A percentile compares a stretch with the other conserved stretches of the same genome.
Conservation (phyloP, 352 stramenopile species). For the Globisporangium parvum region DNA sequence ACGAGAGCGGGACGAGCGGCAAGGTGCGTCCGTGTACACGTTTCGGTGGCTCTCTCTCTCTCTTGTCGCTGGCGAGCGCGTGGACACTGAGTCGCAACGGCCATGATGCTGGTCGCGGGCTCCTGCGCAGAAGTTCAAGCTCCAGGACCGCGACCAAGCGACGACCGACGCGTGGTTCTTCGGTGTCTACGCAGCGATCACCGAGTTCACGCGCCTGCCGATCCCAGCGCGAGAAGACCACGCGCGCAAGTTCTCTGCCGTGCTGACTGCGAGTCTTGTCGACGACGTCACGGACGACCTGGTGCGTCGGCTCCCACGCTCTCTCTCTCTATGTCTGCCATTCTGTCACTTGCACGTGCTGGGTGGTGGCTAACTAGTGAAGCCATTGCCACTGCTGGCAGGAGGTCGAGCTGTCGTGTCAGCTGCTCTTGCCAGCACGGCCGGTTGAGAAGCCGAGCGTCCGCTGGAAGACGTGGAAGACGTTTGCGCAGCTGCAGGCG, state of each 20-base stretch:
- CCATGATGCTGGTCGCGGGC: neutral
- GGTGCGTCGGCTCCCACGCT: constrained; percentile 9
- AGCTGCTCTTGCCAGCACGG: constrained; percentile 45
- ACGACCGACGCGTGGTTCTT: constrained; percentile 79
- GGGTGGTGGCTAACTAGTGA: constrained; percentile 3
- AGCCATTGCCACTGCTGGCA: constrained; percentile 5
- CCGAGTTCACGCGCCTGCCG: constrained; percentile 42
- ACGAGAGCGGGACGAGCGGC: constrained; percentile 27
- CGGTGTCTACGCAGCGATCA: constrained; percentile 68
- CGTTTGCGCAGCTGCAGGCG: constrained; percentile 49
- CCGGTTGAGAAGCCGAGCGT: constrained; percentile 61
- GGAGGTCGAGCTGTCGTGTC: constrained; percentile 73
- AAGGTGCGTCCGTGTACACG: constrained; percentile 28
- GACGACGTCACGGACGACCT: constrained; percentile 57
- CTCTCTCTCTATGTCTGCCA: neutral
- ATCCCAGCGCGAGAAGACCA: constrained; percentile 36
- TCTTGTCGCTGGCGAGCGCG: no score
- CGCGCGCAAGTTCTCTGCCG: constrained; percentile 38
- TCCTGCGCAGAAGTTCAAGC: constrained; percentile 48
- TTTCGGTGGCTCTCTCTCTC: neutral
- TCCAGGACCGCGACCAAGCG: constrained; percentile 72
- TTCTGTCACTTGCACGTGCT: constrained; percentile 6
- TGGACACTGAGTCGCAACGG: neutral
- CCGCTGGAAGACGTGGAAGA: constrained; percentile 77
- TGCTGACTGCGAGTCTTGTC: constrained; percentile 44